Conservation (phyloP, 2,329 filamentous ascomycete species). For the Aspergillus novoparasiticus region DNA sequence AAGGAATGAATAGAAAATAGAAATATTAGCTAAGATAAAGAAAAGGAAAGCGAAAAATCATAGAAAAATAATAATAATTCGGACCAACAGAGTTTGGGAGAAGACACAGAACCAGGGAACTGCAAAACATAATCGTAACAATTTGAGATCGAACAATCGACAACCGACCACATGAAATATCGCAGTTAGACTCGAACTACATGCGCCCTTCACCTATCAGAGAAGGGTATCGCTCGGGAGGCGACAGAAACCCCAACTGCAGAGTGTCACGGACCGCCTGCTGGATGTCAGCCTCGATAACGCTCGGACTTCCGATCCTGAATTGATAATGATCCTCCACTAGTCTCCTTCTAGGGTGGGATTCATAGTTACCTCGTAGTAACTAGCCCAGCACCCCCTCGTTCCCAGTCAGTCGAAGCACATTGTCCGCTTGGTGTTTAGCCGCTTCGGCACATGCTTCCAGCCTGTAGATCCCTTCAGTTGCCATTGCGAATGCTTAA, state of each 20-base stretch:
- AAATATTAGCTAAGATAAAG: background rate
- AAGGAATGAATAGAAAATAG: background rate
- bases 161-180: background rate
- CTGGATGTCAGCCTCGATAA: conserved; percentile 20
- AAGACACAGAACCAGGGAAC: background rate
- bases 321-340: background rate
- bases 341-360: background rate
- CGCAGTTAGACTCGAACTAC: background rate
- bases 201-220: conserved; percentile 16
- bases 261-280: conserved; percentile 30
- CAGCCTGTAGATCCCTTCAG: conserved; percentile 16
- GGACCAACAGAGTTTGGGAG: background rate
- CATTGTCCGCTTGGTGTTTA: background rate
- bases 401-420: background rate
- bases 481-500: background rate
- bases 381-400: too few species aligned
- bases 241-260: conserved; percentile 24
- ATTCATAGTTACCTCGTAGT: background rate
- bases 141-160: background rate
- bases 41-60: background rate
- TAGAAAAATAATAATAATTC: background rate
- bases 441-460: conserved; percentile 1
- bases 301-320: conserved; percentile 19
- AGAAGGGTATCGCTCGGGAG: conserved; percentile 20
- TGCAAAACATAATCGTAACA: background rate